phyloP scores from a whole-genome alignment of 306 rosid genomes.

The Amphicarpaea edgeworthii region DNA sequence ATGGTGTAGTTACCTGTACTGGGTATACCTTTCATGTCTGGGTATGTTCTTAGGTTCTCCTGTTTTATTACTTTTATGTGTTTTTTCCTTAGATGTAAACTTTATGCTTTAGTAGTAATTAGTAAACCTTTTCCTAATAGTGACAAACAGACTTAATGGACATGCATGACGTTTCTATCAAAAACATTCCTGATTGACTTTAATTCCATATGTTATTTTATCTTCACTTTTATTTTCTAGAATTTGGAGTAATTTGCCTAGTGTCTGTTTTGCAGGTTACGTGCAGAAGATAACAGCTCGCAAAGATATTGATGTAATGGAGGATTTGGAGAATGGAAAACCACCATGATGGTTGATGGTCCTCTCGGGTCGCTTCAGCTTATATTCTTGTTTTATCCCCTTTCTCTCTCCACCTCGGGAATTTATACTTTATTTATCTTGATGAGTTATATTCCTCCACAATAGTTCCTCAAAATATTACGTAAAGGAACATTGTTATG shows the following conservation, averaged over 20 bases:
- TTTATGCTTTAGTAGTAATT: constrained; percentile 16
- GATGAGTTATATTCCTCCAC: constrained; percentile 53
- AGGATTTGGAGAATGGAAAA: constrained; percentile 81
- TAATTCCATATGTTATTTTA: neutral
- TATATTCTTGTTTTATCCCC: constrained; percentile 28
- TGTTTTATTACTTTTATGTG: too few species aligned
- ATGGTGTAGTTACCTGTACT: neutral
- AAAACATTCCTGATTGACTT: constrained; percentile 18
- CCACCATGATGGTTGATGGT: constrained; percentile 55
- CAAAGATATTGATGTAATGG: constrained; percentile 85
- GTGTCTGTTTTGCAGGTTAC: constrained; percentile 71
- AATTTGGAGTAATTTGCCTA: constrained; percentile 29
- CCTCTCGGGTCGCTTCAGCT: constrained; percentile 5
- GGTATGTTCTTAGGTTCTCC: constrained; percentile 5
- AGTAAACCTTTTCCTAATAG: constrained; percentile 17
- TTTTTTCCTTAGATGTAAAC: neutral
- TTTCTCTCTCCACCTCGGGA: constrained; percentile 42
- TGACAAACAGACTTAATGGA: neutral
- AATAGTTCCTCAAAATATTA: constrained; percentile 21
- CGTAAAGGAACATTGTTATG: constrained; percentile 41
- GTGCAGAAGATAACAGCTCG: constrained; percentile 98
- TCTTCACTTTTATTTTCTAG: constrained; percentile 20
- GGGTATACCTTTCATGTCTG: constrained; percentile 26
- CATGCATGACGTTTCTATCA: constrained; percentile 21
- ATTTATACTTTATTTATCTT: constrained; percentile 41